Base-by-base conservation (phyloP, 805 yeast species). In the Ogataea saltuana region DNA sequence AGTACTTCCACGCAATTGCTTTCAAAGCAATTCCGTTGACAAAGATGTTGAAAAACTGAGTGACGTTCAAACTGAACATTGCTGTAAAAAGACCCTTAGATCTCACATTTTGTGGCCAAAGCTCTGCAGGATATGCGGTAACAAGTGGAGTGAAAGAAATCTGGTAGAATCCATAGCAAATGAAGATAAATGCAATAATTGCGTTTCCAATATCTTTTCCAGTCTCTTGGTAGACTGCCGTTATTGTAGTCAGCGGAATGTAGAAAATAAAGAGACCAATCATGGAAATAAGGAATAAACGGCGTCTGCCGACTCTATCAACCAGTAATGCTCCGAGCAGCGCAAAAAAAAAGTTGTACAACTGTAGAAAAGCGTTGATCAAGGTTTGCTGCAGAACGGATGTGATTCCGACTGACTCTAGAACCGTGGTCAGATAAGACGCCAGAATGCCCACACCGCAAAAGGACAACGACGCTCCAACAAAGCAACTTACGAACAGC, bases 71-170 rank as follows among this genome's bases (percentile, higher is more conserved):
- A 23, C 37, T 42, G 28, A 50, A 44, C 36, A 44, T 39, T 15
- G 47, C 48, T 8, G 50, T 41, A 23, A 85, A 74, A 79, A 80
- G 78, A 48, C 86, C 86, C 48, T 76, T 67, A 10, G 84, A 74
- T 63, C 85, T 74, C 31, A 81, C 70, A 43, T 74, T 69, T 51
- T 76, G 65, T 28, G 78, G 79, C 60, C 76, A 81, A 10, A 78
- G 71, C 57, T 80, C 73, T 29, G 69, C 55, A 1, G 53, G 44
- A 51, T 74, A 76, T 30, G 73, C 54, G 51, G 60, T 64, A 37
- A 78, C 72, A 45, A 73, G 61, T 39, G 78, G 78, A 43, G 71
- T 71, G 41, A 63, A 53, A 26, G 74, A 76, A 22, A 69, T 56
- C 54, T 71, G 64, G 57, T 73, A 72, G 27, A 63, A 57, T 39